These are phyloP conservation scores for Glycyrrhiza uralensis DNA, from an alignment of 306 rosid genomes.

Conservation along the genomic window DNA sequence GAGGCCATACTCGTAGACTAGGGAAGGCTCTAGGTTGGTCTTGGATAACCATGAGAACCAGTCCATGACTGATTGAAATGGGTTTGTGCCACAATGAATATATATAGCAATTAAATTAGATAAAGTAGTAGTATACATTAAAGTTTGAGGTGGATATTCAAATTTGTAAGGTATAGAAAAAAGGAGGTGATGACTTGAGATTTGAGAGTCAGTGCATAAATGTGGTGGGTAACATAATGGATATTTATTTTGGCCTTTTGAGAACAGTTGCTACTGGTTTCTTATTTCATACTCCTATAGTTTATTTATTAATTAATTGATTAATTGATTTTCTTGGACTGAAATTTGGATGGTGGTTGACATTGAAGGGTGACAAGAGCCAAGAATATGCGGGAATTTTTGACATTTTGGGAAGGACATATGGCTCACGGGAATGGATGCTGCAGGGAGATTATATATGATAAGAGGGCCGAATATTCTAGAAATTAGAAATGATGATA, in stretches of 20 bases:
- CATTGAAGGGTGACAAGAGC: slow-evolving; percentile 22
- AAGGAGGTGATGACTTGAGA: slow-evolving; percentile 4
- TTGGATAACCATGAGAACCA: slow-evolving; percentile 94
- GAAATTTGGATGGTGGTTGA: slow-evolving; percentile 46
- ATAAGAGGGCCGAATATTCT: neutral
- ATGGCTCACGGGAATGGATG: neutral
- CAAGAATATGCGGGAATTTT: slow-evolving; percentile 5
- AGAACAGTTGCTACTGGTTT: neutral
- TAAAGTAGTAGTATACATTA: neutral
- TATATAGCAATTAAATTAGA: neutral
- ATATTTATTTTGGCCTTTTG: neutral
- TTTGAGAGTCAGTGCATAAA: neutral
- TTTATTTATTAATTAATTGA: neutral
- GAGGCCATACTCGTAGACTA: slow-evolving; percentile 67
- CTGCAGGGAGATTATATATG: neutral
- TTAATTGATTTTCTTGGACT: neutral
- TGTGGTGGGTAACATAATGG: slow-evolving; percentile 34
- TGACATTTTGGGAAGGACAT: neutral
- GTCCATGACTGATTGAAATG: slow-evolving; percentile 48
- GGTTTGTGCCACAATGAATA: neutral
- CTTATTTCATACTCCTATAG: neutral
- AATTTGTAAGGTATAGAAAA: slow-evolving; percentile 14
- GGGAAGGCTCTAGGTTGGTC: slow-evolving; percentile 59
- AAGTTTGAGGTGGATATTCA: slow-evolving; percentile 21
- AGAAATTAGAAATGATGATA: neutral